A percentile compares a stretch with the other conserved stretches of the same genome.
These are phyloP conservation scores for Tolypocladium sp. DNA, from an alignment of 2,329 filamentous ascomycete genomes.

Conservation along the genomic window DNA sequence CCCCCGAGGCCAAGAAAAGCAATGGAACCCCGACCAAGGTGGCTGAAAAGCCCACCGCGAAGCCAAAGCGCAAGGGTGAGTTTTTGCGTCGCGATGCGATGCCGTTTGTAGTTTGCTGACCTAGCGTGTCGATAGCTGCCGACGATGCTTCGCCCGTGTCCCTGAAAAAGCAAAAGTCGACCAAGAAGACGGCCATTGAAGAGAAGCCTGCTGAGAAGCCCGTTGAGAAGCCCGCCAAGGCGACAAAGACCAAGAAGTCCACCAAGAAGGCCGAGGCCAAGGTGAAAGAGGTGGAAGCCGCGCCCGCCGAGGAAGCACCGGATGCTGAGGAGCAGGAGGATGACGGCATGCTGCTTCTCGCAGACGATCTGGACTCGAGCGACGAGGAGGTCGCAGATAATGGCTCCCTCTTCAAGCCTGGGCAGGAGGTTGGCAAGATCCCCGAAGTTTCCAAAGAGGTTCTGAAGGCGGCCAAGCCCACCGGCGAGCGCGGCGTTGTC, in stretches of 20 bases:
- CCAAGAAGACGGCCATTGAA: conserved; percentile 19
- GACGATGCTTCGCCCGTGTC: conserved; percentile 35
- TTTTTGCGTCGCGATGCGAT: neutral
- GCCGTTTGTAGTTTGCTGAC: conserved; percentile 12
- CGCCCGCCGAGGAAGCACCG: conserved; percentile 19
- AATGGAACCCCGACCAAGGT: conserved; percentile 12
- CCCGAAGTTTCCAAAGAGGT: conserved; percentile 37
- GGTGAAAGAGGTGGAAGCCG: conserved; percentile 13
- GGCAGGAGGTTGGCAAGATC: conserved; percentile 41
- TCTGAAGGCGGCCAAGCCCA: conserved; percentile 31
- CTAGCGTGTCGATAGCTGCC: conserved; percentile 18
- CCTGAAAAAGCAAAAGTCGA: conserved; percentile 36
- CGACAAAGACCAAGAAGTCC: conserved; percentile 21
- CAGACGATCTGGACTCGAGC: conserved; percentile 33
- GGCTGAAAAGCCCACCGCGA: conserved; percentile 8
- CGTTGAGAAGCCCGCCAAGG: conserved; percentile 12
- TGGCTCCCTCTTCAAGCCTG: conserved; percentile 31
- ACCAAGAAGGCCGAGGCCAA: conserved; percentile 14
- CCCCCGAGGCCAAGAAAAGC: conserved; percentile 19
- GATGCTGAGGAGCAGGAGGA: conserved; percentile 31
- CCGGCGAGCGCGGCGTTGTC: conserved; percentile 63
- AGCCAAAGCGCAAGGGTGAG: conserved; percentile 25
- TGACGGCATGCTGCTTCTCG: conserved; percentile 32
- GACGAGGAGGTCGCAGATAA: conserved; percentile 30
- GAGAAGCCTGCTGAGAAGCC: conserved; percentile 12